Evolutionary conservation across 495 filamentous ascomycete species (phyloP), one percentile per base, ranked within the genome.

Genomic region (Massariosphaeria phaeospora): DNA sequence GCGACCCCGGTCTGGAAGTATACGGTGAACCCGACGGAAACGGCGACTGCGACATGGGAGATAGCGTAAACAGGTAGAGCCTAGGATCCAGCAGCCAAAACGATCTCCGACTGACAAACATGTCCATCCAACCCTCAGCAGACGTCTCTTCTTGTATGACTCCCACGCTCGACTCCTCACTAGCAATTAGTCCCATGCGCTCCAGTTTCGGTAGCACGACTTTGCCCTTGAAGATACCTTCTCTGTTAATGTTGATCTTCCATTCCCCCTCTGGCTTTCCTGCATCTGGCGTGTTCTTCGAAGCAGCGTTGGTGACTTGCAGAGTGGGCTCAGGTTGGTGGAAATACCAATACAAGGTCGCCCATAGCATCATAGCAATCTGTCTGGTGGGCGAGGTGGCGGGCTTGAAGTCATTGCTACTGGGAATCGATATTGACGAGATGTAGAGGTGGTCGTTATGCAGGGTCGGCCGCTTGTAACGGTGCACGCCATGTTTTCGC

Each of bases 331-430:
- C 71, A 1, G 78, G 76, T 58, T 88, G 84, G 66, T 96, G 90
- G 67, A 97, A 98, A 72, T 97, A 98, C 94, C 94, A 97, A 70
- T 85, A 94, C 27, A 97, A 71, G 1, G 88, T 90, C 24, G 88
- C 81, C 89, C 91, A 98, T 6, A 97, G 79, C 88, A 96, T 91
- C 87, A 95, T 86, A 52, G 91, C 91, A 52, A 95, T 84, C 70
- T 90, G 86, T 27, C 90, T 75, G 0, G 89, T 90, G 0, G 86
- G 88, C 40, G 89, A 94, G 23, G 70, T 79, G 10, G 81, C 77
- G 0, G 88, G 82, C 59, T 87, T 88, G 76, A 84, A 94, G 40
- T 95, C 88, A 61, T 67, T 79, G 61, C 74, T 85, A 41, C 84
- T 85, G 0, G 90, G 88, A 56, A 82, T 89, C 41, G 88, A 91